A percentile compares a stretch with the other conserved stretches of the same genome.
phyloP scores from a whole-genome alignment of 768 basidiomycete genomes.

The Auricularia sp. region DNA sequence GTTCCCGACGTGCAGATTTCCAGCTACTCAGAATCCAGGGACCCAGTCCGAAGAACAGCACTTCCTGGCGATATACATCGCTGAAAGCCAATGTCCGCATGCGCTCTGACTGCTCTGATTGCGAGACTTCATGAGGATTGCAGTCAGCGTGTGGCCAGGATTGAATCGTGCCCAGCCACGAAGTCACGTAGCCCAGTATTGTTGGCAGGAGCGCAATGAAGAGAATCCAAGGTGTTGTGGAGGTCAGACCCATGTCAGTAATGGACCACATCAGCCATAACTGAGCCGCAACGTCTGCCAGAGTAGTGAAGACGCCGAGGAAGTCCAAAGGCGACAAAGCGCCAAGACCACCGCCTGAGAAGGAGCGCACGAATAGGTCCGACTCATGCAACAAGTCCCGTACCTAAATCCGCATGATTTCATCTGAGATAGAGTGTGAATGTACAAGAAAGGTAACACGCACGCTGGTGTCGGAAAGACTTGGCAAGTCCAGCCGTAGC shows the following conservation, averaged over 20 bases:
- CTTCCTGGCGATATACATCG: conserved; percentile 68
- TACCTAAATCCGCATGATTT: conserved; percentile 18
- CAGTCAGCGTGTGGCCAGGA: conserved; percentile 33
- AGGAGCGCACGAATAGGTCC: conserved; percentile 75
- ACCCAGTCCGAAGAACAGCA: conserved; percentile 71
- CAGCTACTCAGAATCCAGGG: conserved; percentile 79
- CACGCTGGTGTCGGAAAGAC: conserved; percentile 54
- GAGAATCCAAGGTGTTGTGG: conserved; percentile 7
- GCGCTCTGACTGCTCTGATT: conserved; percentile 61
- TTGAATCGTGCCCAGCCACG: conserved; percentile 17
- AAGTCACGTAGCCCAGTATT: conserved; percentile 24
- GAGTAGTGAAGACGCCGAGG: conserved; percentile 58
- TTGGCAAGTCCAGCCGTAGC: conserved; percentile 67
- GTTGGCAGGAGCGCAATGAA: conserved; percentile 42
- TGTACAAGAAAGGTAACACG: too few species aligned
- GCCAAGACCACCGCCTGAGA: conserved; percentile 61
- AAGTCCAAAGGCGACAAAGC: conserved; percentile 74
- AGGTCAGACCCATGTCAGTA: conserved; percentile 32
- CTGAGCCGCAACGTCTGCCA: conserved; percentile 65
- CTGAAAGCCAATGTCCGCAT: conserved; percentile 68
- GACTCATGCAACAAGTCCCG: conserved; percentile 80
- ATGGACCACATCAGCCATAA: conserved; percentile 58
- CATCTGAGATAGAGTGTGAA: too few species aligned
- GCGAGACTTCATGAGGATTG: conserved; percentile 48
- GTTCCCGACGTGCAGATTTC: conserved; percentile 52